These are phyloP conservation scores for Citrus inodora DNA, from an alignment of 345 rosid species.

Conservation along the genomic window DNA sequence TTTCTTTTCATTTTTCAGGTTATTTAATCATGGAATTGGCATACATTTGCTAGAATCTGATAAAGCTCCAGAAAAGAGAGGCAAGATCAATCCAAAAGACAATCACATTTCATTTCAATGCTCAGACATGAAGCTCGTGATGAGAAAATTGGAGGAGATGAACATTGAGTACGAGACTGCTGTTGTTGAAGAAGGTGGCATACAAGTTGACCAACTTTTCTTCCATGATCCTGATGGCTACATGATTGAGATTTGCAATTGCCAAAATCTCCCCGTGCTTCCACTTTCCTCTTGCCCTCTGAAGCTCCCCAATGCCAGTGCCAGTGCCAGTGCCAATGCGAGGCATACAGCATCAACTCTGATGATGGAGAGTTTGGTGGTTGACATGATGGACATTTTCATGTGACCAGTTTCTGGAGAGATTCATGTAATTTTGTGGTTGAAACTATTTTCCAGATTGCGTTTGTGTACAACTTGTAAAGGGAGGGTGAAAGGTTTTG, in stretches of 20 bases:
- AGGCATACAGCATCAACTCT: neutral
- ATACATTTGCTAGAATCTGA: constrained; percentile 44
- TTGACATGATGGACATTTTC: constrained; percentile 40
- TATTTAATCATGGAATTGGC: constrained; percentile 47
- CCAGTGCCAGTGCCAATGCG: neutral
- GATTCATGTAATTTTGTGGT: neutral
- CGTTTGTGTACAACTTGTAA: constrained; percentile 2
- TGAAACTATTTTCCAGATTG: neutral
- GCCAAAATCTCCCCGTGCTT: constrained; percentile 43
- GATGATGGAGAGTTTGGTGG: constrained; percentile 54
- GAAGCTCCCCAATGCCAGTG: constrained; percentile 27
- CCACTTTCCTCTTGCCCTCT: constrained; percentile 48
- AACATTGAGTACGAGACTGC: constrained; percentile 41
- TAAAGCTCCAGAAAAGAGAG: constrained; percentile 22
- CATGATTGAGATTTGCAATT: constrained; percentile 40
- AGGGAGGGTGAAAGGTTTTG: neutral
- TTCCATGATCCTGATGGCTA: constrained; percentile 54
- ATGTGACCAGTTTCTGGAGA: constrained; percentile 16
- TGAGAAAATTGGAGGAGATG: constrained; percentile 30
- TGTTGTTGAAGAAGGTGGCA: constrained; percentile 42
- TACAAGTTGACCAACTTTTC: constrained; percentile 47
- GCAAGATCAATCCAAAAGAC: constrained; percentile 45
- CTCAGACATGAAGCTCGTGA: constrained; percentile 35
- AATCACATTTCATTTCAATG: constrained; percentile 52
- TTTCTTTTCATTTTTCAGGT: constrained; percentile 21